phyloP scores from a whole-genome alignment of 306 rosid species.

The Lathyrus oleraceus region DNA sequence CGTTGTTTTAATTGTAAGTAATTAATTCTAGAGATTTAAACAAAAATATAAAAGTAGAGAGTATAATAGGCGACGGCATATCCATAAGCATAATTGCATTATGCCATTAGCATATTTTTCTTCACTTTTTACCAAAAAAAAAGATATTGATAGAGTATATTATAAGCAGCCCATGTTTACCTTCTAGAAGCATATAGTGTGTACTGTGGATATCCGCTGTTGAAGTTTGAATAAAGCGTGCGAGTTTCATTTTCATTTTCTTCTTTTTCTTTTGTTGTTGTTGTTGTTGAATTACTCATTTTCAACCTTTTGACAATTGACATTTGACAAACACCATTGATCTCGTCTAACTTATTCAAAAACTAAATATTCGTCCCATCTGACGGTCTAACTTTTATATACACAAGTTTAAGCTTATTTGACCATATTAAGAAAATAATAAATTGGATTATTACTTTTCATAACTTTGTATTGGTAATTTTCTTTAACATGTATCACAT shows the following conservation, averaged over 20 bases:
- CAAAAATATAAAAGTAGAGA: too few species aligned
- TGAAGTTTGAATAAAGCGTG: neutral
- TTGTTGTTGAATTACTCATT: neutral
- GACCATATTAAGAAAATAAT: neutral
- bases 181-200: neutral
- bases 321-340: neutral
- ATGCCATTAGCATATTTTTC: neutral
- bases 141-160: neutral
- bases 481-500: too few species aligned
- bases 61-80: neutral
- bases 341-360: neutral
- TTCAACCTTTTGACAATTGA: neutral
- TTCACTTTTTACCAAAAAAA: neutral
- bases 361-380: neutral
- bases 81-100: neutral
- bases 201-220: neutral
- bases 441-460: too few species aligned
- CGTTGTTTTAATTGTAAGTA: too few species aligned
- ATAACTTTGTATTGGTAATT: too few species aligned
- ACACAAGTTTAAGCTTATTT: neutral
- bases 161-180: neutral
- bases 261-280: neutral
- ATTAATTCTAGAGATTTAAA: too few species aligned
- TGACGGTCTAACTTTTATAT: neutral
- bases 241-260: neutral